Conservation (phyloP, 2,329 filamentous ascomycete species). For the Huntiella bhutanensis region DNA sequence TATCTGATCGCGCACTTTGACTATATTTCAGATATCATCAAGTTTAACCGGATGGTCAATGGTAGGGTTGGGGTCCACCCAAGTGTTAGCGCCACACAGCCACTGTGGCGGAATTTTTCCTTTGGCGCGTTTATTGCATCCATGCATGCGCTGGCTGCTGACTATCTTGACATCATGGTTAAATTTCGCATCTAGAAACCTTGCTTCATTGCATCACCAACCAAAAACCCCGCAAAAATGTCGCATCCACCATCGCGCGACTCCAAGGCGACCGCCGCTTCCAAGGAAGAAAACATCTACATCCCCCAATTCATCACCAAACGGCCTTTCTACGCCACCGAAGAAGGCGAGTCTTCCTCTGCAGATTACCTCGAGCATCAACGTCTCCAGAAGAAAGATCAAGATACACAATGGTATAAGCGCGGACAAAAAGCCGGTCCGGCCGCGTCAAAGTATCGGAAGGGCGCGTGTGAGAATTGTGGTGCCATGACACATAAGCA, state of each 20-base stretch:
- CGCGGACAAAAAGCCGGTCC: constrained; percentile 68
- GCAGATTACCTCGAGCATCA: constrained; percentile 90
- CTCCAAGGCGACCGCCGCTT: constrained; percentile 19
- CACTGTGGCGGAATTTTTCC: too few relatives aligned
- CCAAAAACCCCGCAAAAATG: not conserved
- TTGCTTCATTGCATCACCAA: too few relatives aligned
- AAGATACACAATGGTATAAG: constrained; percentile 58
- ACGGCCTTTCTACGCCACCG: constrained; percentile 82
- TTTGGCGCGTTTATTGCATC: too few relatives aligned
- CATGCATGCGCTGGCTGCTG: too few relatives aligned
- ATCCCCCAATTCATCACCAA: constrained; percentile 97
- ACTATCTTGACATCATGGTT: too few relatives aligned
- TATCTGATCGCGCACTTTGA: too few relatives aligned
- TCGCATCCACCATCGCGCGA: constrained; percentile 4
- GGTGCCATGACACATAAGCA: constrained; percentile 91
- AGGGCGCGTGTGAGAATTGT: constrained; percentile 97
- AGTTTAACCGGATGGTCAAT: too few relatives aligned
- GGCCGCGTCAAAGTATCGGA: constrained; percentile 88
- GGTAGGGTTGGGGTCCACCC: too few relatives aligned
- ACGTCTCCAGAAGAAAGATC: constrained; percentile 45
- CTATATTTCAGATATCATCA: too few relatives aligned
- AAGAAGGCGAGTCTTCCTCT: constrained; percentile 28
- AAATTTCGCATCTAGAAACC: too few relatives aligned
- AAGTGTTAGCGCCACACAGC: too few relatives aligned
- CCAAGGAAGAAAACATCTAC: constrained; percentile 92